Evolutionary conservation across 148 eudicot genomes (phyloP), one percentile per base, ranked within the genome.

Genomic region (Bassia scoparia): DNA sequence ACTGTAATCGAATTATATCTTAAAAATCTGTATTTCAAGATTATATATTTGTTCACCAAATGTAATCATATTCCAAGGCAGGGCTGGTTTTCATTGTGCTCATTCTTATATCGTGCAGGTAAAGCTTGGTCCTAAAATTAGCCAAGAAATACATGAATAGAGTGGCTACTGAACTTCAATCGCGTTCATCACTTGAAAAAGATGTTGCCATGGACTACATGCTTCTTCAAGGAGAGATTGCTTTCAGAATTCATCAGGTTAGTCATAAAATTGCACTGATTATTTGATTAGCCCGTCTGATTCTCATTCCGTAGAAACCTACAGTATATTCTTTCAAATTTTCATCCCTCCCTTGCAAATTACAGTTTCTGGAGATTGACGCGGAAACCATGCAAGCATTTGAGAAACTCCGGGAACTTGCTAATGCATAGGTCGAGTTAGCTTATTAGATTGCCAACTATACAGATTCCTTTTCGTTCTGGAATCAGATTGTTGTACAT

Each of bases 341-440:
- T n/a, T n/a, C n/a, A n/a, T n/a, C n/a, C n/a, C n/a, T n/a, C n/a
- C 67, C 60, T 49, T 50, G 31, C 44, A 15, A 44, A 62, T 29
- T 80, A 81, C 92, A 91, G 97, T 91, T 91, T 84, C 97, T 65
- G 97, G 97, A 81, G 97, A 93, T 91, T 84, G 93, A 91, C 77
- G 88, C 85, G 23, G 97, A 89, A 77, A 91, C 97, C 31, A 91
- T 91, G 97, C 88, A 84, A 37, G 97, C 93, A 55, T 91, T 91
- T 72, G 97, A 91, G 84, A 88, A 91, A 83, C 93, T 91, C 52
- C 84, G 97, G 21, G 73, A 79, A 63, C 89, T 89, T 49, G 89
- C 93, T 16, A 81, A 84, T 77, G 86, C 79, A 71, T n/a, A 21
- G 49, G 27, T 12, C 8, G 62, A 27, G 35, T 59, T 59, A 59